phyloP scores from a whole-genome alignment of 225 moss, liverwort and hornwort genomes.

The Polytrichum formosum region DNA sequence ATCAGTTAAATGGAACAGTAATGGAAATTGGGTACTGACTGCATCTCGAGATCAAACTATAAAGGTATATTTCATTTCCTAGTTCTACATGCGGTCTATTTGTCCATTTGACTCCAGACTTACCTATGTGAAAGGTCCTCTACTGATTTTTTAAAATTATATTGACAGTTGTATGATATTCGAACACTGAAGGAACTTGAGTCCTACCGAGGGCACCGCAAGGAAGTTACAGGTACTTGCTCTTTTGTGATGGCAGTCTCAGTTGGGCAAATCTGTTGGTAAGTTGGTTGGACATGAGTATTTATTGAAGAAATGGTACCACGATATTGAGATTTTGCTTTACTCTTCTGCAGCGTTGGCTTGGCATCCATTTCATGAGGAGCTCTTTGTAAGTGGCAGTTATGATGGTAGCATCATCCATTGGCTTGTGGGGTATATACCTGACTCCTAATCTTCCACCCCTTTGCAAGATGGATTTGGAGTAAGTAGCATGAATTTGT shows the following conservation, averaged over 20 bases:
- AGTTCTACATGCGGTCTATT: neutral
- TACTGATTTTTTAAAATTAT: neutral
- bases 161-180: slow-evolving; percentile 87
- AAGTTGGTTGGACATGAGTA: neutral
- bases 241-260: slow-evolving; percentile 2
- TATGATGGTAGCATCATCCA: slow-evolving; percentile 98
- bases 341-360: slow-evolving; percentile 63
- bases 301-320: no score
- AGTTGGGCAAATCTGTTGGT: neutral
- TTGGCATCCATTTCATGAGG: slow-evolving; percentile 99
- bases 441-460: neutral
- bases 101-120: neutral
- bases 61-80: slow-evolving; percentile 46
- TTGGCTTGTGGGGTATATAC: slow-evolving; percentile 90
- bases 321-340: slow-evolving; percentile 4
- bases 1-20: slow-evolving; percentile 98
- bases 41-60: slow-evolving; percentile 97
- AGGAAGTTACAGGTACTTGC: slow-evolving; percentile 85
- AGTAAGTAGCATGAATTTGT: neutral
- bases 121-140: neutral
- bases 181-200: slow-evolving; percentile 94
- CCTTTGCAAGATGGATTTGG: neutral
- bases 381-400: slow-evolving; percentile 99
- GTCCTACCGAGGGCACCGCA: slow-evolving; percentile 93
- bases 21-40: slow-evolving; percentile 97